Evolutionary conservation across 768 basidiomycete species (phyloP), one percentile per base, ranked within the genome.

Genomic region (Rhizopogon sp.): DNA sequence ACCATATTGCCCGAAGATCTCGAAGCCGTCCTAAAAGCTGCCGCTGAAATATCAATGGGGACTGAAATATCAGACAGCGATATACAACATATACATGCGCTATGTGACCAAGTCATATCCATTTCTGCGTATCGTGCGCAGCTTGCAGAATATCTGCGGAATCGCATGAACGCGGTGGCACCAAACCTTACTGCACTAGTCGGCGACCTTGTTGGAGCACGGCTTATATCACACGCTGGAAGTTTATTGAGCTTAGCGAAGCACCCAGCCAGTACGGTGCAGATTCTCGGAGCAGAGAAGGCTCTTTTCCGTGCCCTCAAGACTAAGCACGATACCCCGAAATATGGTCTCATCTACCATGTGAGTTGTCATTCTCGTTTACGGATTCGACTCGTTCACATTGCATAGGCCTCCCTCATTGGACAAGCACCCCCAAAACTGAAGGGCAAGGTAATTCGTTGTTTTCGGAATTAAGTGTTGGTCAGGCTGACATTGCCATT

Each of bases 271-370:
- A 85, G 84, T 64, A 88, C 86, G 0, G 81, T 88, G 22, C 86
- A 88, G 66, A 88, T 88, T 56, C 76, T 88, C 20, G 86, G 86
- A 56, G 87, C 87, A 11, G 86, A 88, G 70, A 88, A 88, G 70
- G 86, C 86, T 13, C 75, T 88, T 25, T 88, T 88, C 77, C 75
- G 87, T 51, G 87, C 86, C 2, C 70, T 88, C 55, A 88, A 88
- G 72, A 87, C 87, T 31, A 88, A 88, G 66, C 87, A 98, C 59
- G 96, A 98, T 75, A 98, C 96, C 57, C 95, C 96, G 25, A 99
- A 99, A 76, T 98, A 99, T 66, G 97, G 97, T 58, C 78, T 98
- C n/a, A 98, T 99, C 63, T 99, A 98, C 74, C 97, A 98, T 75
- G 92, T 90, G 69, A 39, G 82, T 74, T 11, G 20, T 35, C 29